Evolutionary conservation across 148 eudicot species (phyloP).

Genomic region (Rhododendron mucronatum): DNA sequence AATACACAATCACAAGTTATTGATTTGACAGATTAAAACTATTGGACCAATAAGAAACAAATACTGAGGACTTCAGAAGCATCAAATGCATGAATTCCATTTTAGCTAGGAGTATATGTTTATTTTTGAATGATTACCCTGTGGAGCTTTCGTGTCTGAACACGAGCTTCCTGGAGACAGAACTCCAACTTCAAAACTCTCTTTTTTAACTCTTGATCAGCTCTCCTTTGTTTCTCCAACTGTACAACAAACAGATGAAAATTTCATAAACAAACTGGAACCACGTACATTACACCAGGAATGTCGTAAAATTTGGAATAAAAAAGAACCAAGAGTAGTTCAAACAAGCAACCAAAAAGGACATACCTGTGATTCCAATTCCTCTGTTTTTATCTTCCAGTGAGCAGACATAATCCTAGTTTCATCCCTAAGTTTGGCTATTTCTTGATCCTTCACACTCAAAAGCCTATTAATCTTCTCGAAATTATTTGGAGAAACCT

Average conservation of each 20-base stretch:
- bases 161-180: constrained; percentile 91
- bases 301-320: neutral
- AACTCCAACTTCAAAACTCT: constrained; percentile 88
- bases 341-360: neutral
- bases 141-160: constrained; percentile 91
- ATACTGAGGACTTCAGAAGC: neutral
- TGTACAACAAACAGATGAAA: constrained; percentile 13
- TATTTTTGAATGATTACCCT: constrained; percentile 57
- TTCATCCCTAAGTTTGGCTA: constrained; percentile 67
- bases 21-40: neutral
- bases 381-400: constrained; percentile 83
- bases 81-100: neutral
- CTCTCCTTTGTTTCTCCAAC: constrained; percentile 80
- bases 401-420: constrained; percentile 71
- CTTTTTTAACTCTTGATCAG: constrained; percentile 86
- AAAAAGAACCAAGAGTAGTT: constrained; percentile 20
- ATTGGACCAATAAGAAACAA: neutral
- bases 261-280: neutral
- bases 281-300: neutral
- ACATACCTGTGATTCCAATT: constrained; percentile 77
- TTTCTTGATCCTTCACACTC: constrained; percentile 68
- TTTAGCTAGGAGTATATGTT: neutral
- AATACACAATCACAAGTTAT: neutral
- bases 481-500: constrained; percentile 67
- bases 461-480: constrained; percentile 73